Evolutionary conservation across 169 alveolate genomes (phyloP), one percentile per base, ranked within the genome.

Genomic region (Plasmodium vinckei): DNA sequence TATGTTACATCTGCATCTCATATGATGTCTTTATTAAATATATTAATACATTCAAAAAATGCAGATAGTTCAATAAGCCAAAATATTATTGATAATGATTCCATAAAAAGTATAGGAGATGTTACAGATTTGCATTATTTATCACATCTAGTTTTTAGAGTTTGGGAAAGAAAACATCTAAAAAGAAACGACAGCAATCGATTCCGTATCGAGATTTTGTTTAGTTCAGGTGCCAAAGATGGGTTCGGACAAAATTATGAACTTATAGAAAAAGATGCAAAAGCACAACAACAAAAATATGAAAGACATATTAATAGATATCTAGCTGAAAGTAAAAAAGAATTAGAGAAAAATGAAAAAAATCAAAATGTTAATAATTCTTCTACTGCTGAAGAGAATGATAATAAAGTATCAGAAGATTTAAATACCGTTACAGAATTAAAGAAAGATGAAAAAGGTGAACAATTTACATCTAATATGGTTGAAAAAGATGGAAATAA

Each of bases 1-100:
- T 96, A 96, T 88, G 97, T 95, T 10, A 95, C 98, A 5, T 94
- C 97, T 15, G 98, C 98, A 15, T 94, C 97, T 1, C 97, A 95
- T 71, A 87, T 96, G 87, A 89, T 94, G 64, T 92, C 96, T 1
- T 87, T 95, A 9, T 91, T 94, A 63, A 95, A 94, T 77, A 91
- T 95, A 51, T 69, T 94, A 46, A 92, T 89, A 15, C 90, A 92
- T 73, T 91, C 94, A 4, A 92, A 92, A 67, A 67, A 92, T 42
- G 89, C 87, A 17, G 95, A 92, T 23, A 87, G 59, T 42, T 72
- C 92, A 42, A 93, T 87, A 39, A 87, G 77, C 13, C 94, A 89
- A 33, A 63, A 87, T 70, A 89, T 69, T 53, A 87, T 89, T 0
- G 92, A 87, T 42, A 92, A 86, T 46, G 94, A 94, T 67, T 90